These are phyloP conservation scores for Candida hungchunana DNA, from an alignment of 805 yeast genomes.

Conservation along the genomic window DNA sequence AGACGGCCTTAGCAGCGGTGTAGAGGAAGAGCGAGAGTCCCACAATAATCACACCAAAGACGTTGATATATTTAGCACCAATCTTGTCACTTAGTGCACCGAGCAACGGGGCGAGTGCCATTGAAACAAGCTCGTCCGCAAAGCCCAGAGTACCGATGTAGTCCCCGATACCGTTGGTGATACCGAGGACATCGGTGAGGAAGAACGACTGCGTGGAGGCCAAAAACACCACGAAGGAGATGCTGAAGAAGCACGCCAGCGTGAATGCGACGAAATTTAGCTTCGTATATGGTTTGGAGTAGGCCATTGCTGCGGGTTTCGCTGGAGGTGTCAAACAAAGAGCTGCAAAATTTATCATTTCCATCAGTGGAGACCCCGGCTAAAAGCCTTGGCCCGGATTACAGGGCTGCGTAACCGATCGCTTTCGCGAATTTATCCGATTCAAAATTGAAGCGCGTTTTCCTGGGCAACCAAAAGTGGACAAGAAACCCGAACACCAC, in stretches of 20 bases:
- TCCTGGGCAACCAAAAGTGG: slow-evolving; percentile 4
- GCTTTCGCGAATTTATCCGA: too few species aligned
- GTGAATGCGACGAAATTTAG: slow-evolving; percentile 31
- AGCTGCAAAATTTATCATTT: slow-evolving; percentile 2
- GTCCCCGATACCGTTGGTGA: slow-evolving; percentile 34
- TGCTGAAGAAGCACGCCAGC: slow-evolving; percentile 35
- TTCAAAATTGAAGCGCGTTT: too few species aligned
- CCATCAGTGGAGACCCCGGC: neutral
- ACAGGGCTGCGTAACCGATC: too few species aligned
- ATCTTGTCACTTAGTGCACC: slow-evolving; percentile 61
- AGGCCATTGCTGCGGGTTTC: slow-evolving; percentile 6
- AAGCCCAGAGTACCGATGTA: slow-evolving; percentile 48
- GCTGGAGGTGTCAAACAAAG: too few species aligned
- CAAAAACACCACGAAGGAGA: slow-evolving; percentile 40
- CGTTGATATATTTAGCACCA: slow-evolving; percentile 53
- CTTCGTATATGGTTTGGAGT: slow-evolving; percentile 20
- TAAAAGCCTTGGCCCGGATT: neutral
- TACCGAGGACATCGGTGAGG: slow-evolving; percentile 33
- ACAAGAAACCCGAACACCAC: slow-evolving; percentile 12
- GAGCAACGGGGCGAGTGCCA: slow-evolving; percentile 52
- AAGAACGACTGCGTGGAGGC: slow-evolving; percentile 42
- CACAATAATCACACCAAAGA: slow-evolving; percentile 43
- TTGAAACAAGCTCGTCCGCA: slow-evolving; percentile 55
- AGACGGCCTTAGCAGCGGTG: slow-evolving; percentile 41
- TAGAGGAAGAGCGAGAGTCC: slow-evolving; percentile 46